Evolutionary conservation across 2,329 filamentous ascomycete genomes (phyloP).

Genomic region (Beauveria asiatica): DNA sequence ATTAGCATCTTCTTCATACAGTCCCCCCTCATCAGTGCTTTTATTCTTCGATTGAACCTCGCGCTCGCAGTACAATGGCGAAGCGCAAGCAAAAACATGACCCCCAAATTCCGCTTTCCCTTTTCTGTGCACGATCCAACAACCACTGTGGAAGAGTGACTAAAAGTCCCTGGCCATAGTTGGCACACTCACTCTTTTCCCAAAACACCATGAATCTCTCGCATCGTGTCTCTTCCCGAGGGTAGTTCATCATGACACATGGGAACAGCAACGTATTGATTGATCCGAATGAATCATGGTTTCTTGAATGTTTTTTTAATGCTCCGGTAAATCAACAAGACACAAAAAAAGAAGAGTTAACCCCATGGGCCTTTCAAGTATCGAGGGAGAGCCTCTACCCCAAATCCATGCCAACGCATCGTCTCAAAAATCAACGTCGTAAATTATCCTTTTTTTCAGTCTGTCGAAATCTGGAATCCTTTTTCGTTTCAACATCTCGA

Average conservation of each 20-base stretch:
- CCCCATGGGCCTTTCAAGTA: not conserved
- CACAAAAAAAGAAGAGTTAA: not conserved
- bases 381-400: not conserved
- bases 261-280: not conserved
- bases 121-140: too few relatives aligned
- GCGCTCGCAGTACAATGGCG: too few relatives aligned
- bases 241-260: not conserved
- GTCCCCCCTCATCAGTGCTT: too few relatives aligned
- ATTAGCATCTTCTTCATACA: too few relatives aligned
- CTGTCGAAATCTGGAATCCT: not conserved
- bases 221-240: too few relatives aligned
- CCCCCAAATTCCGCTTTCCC: too few relatives aligned
- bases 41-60: too few relatives aligned
- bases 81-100: too few relatives aligned
- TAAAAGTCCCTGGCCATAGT: too few relatives aligned
- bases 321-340: slow-evolving; percentile 8
- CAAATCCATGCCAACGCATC: not conserved
- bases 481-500: not conserved
- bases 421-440: slow-evolving; percentile 1
- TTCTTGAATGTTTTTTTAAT: slow-evolving; percentile 7
- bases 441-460: slow-evolving; percentile 15
- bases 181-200: too few relatives aligned
- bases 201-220: too few relatives aligned
- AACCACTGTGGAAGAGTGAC: too few relatives aligned
- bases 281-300: not conserved